Evolutionary conservation across 2,329 filamentous ascomycete species (phyloP).

Genomic region (Escovopsis sp.): DNA sequence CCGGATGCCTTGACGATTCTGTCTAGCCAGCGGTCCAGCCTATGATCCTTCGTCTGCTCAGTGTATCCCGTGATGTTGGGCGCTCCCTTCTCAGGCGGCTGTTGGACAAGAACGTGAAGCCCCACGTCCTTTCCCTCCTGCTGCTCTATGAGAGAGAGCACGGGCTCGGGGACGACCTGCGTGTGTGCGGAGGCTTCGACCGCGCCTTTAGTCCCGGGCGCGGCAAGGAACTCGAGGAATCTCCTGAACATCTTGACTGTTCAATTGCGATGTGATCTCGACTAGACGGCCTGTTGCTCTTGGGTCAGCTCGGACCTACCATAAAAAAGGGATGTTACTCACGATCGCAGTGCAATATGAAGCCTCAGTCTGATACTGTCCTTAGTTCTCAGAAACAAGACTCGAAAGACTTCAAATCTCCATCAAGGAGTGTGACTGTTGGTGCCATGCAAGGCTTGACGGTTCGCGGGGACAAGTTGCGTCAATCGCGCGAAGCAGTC

Average conservation of each 20-base stretch:
- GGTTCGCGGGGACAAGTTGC: conserved; percentile 1
- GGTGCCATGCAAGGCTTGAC: background rate
- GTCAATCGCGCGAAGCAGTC: background rate
- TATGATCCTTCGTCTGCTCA: conserved; percentile 4
- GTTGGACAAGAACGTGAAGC: background rate
- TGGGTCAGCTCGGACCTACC: too few relatives aligned
- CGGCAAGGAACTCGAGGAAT: conserved; percentile 3
- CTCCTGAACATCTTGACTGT: conserved; percentile 1
- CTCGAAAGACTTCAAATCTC: background rate
- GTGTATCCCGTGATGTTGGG: conserved; percentile 9
- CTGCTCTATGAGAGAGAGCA: background rate
- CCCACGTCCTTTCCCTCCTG: too few relatives aligned
- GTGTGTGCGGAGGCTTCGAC: conserved; percentile 5
- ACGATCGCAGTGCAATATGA: too few relatives aligned
- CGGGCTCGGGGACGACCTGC: conserved; percentile 1
- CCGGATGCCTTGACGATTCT: conserved; percentile 8
- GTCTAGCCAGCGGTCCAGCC: conserved; percentile 10
- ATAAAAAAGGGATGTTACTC: too few relatives aligned
- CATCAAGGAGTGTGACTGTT: background rate
- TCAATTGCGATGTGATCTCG: background rate
- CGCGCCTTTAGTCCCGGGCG: conserved; percentile 5
- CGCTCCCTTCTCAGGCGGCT: background rate
- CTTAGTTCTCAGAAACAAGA: background rate
- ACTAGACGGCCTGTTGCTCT: background rate
- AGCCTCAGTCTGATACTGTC: background rate